Conservation (phyloP, 2,329 filamentous ascomycete species). For the Calonectria pauciramosa region DNA sequence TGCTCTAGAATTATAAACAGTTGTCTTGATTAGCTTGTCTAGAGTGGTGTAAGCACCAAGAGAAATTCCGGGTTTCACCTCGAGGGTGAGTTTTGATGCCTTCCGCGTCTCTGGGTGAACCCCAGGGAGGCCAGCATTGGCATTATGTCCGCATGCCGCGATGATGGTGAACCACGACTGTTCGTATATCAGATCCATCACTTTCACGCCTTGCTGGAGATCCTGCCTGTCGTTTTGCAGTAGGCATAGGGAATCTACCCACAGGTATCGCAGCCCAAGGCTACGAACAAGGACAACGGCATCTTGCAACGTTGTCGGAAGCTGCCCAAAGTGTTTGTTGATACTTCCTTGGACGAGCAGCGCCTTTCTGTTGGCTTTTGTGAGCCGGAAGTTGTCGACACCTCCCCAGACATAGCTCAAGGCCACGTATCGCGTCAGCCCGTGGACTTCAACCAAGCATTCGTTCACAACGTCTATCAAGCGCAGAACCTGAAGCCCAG, state of each 20-base stretch:
- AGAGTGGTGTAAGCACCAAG: not conserved
- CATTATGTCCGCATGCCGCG: slow-evolving; percentile 25
- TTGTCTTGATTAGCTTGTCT: not conserved
- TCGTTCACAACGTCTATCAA: not conserved
- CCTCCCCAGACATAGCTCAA: slow-evolving; percentile 32
- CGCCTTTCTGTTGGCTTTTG: slow-evolving; percentile 1
- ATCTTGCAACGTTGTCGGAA: not conserved
- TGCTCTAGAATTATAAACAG: slow-evolving; percentile 11
- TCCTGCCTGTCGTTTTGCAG: not conserved
- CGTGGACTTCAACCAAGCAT: slow-evolving; percentile 2
- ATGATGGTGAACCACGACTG: slow-evolving; percentile 27
- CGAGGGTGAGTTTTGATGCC: rapidly evolving
- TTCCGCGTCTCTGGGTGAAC: not conserved
- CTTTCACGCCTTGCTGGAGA: not conserved
- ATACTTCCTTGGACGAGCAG: slow-evolving; percentile 4
- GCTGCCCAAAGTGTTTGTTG: rapidly evolving
- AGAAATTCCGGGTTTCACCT: not conserved
- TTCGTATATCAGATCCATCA: slow-evolving; percentile 32
- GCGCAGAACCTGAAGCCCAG: slow-evolving; percentile 2
- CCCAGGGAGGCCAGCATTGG: slow-evolving; percentile 14
- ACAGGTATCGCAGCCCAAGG: not conserved
- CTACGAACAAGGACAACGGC: not conserved
- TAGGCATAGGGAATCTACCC: slow-evolving; percentile 7
- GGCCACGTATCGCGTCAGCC: slow-evolving; percentile 11
- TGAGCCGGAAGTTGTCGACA: slow-evolving; percentile 22